These are phyloP conservation scores for Heimioporus sp. DNA, from an alignment of 768 basidiomycete species.

Conservation along the genomic window DNA sequence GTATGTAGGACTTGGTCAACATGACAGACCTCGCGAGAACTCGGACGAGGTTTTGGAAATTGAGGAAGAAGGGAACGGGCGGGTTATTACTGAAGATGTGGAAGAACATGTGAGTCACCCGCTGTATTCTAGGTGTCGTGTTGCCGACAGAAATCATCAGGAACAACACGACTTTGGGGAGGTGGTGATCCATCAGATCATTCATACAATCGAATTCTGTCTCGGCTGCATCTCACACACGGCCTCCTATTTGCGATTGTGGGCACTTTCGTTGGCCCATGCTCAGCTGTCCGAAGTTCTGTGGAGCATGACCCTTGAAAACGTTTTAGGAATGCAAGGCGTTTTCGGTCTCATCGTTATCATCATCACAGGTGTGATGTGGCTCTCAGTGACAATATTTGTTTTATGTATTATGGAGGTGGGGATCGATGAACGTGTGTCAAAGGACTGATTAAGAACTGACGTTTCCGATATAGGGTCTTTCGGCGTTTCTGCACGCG, in stretches of 20 bases:
- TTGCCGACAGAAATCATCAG: conserved; percentile 32
- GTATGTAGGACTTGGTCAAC: conserved; percentile 67
- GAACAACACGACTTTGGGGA: conserved; percentile 93
- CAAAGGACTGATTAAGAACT: conserved; percentile 7
- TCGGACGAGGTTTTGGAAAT: conserved; percentile 66
- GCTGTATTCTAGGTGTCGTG: conserved; percentile 7
- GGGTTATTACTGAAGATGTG: conserved; percentile 68
- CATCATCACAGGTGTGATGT: conserved; percentile 54
- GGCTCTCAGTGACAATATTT: conserved; percentile 75
- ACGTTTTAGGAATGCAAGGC: conserved; percentile 58
- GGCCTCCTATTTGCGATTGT: conserved; percentile 88
- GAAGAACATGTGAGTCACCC: conserved; percentile 64
- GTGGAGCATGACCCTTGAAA: conserved; percentile 82
- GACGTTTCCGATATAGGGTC: conserved; percentile 51
- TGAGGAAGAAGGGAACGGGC: conserved; percentile 80
- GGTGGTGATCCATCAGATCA: conserved; percentile 94
- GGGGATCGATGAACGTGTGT: conserved; percentile 30
- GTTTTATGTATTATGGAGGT: conserved; percentile 97
- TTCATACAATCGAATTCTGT: conserved; percentile 99
- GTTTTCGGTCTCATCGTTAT: conserved; percentile 59
- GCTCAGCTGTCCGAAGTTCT: conserved; percentile 95
- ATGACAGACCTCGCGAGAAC: conserved; percentile 53
- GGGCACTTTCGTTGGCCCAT: conserved; percentile 97
- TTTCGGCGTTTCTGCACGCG: conserved; percentile 95
- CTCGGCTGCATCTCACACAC: conserved; percentile 99